Conservation (phyloP, 2,329 filamentous ascomycete species). For the Zymoseptoria brevis region DNA sequence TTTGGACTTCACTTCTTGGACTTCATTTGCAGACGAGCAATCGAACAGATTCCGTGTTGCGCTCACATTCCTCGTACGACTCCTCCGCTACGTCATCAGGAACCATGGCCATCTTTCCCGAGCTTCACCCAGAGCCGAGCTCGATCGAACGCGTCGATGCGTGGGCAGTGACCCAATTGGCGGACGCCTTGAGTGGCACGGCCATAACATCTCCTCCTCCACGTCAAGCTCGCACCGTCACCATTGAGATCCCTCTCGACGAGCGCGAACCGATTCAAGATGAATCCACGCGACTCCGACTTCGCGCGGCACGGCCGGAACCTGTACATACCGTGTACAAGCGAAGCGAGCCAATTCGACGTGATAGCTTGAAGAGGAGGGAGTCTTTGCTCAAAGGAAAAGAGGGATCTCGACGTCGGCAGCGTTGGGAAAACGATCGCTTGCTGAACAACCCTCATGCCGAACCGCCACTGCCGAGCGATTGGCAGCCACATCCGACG, state of each 20-base stretch:
- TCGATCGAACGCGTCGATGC: constrained; percentile 34
- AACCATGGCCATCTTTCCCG: constrained; percentile 17
- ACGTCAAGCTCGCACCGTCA: constrained; percentile 39
- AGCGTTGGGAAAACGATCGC: constrained; percentile 93
- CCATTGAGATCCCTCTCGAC: constrained; percentile 71
- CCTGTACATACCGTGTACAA: constrained; percentile 34
- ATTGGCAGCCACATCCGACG: constrained; percentile 78
- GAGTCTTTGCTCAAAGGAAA: constrained; percentile 80
- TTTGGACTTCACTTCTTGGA: background rate
- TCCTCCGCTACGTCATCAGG: background rate
- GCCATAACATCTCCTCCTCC: constrained; percentile 30
- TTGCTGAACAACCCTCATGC: constrained; percentile 80
- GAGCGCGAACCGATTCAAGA: constrained; percentile 34
- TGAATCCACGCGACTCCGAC: constrained; percentile 17
- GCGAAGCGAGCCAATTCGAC: constrained; percentile 48
- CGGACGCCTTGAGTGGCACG: constrained; percentile 35
- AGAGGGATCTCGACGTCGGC: constrained; percentile 75
- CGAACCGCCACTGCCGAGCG: constrained; percentile 69
- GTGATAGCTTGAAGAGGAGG: constrained; percentile 57
- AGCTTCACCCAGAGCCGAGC: constrained; percentile 7
- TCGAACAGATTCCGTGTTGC: background rate
- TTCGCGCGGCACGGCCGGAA: constrained; percentile 10
- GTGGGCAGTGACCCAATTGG: constrained; percentile 41
- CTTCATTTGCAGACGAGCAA: background rate
- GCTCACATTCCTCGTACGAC: background rate